Base-by-base conservation (phyloP, 2,329 filamentous ascomycete species). In the Keithomyces neogunnii region DNA sequence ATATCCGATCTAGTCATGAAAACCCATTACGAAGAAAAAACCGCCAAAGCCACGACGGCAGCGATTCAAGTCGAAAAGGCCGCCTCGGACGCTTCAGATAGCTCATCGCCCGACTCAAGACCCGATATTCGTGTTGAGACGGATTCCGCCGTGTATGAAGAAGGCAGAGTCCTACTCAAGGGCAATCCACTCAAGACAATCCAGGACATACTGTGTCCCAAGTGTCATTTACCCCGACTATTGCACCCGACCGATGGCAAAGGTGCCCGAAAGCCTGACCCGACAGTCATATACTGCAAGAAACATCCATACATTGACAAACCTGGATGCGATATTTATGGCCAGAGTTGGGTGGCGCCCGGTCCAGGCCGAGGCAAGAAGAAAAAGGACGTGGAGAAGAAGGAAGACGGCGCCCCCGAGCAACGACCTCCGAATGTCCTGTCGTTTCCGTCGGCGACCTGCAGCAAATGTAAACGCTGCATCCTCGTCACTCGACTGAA, bases 21-120 rank as follows among this genome's bases (percentile, higher is more conserved):
- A 65, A 83, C 82, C 40, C 88, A 92, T 66, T 85, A 85, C 58
- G 80, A 87, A 59, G 88, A 92, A 70, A 91, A 91, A 73, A 80
- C 82, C 56, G 81, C 88, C 49, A 82, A 85, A 65, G 82, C 82
- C 59, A 70, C 79, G 56, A 78, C 85, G 54, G 77, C 85, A 60
- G 76, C 82, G 57, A 84, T 85, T 58, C 73, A 75, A 46, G 77
- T 84, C 61, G 81, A 85, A 67, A 82, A 84, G 61, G 67, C 82
- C 56, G 79, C 78, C 48, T 71, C 74, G 56, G 76, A 81, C 56
- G 69, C 75, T 55, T 76, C 77, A 45, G 77, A 82, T 49, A 72
- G 69, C 53, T 73, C 76, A 5, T 71, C 72, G 3, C 68, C 75
- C 62, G 77, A 83, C 60, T 69, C 75, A 53, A 73, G 72, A 66